phyloP scores from a whole-genome alignment of 2,329 filamentous ascomycete genomes.

The Alternaria dauci region DNA sequence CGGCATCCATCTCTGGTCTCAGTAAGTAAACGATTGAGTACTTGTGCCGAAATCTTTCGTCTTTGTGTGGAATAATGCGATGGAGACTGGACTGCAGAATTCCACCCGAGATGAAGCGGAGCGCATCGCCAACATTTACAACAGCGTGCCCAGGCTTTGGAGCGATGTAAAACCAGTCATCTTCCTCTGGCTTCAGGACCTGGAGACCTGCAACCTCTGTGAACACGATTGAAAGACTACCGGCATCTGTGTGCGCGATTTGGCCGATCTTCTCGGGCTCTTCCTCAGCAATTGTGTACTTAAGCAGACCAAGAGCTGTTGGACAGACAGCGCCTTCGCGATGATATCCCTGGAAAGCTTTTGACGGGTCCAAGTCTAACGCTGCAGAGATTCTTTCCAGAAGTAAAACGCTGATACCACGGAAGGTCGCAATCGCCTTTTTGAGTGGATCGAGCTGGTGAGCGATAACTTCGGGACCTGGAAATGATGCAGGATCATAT shows the following conservation, averaged over 20 bases:
- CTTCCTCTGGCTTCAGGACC: not conserved
- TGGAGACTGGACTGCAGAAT: not conserved
- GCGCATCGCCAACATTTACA: not conserved
- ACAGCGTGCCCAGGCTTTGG: not conserved
- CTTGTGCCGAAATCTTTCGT: not conserved
- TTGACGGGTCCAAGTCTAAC: not conserved
- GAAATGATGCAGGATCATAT: not conserved
- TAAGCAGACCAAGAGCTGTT: not conserved
- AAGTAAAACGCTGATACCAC: not conserved
- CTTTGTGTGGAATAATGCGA: not conserved
- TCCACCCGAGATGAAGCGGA: not conserved
- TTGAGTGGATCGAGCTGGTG: not conserved
- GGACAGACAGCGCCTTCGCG: not conserved
- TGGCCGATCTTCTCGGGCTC: not conserved
- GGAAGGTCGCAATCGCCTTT: not conserved
- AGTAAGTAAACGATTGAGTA: not conserved
- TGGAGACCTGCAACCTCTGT: not conserved
- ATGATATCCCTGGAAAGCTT: not conserved
- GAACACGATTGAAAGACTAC: not conserved
- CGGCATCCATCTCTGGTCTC: not conserved
- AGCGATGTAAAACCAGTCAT: not conserved
- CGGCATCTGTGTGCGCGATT: not conserved
- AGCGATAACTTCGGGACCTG: not conserved
- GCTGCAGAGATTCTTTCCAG: not conserved
- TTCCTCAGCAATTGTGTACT: not conserved